Evolutionary conservation across 768 basidiomycete genomes (phyloP), one percentile per base, ranked within the genome.

Genomic region (Amanita pseudoporphyria): DNA sequence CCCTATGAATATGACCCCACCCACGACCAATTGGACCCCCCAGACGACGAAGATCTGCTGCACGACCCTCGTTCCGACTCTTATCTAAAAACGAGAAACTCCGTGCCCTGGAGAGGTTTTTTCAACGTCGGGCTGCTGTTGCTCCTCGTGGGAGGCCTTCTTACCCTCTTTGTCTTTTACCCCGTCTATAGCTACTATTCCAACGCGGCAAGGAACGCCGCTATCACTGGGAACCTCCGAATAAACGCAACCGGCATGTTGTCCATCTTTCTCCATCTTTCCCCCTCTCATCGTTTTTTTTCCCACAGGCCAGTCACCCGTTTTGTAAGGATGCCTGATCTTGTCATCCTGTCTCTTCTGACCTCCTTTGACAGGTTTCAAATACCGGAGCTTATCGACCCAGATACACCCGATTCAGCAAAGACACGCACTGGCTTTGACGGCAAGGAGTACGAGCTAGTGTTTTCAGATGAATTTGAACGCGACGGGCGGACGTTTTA

Each of bases 401-500:
- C 59, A 2, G 78, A 77, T 13, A 95, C 91, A 1, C 90, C 90
- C 0, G 52, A 64, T 0, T 45, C 50, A 1, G 87, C 78, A 2
- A 71, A 69, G 52, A 71, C 77, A 0, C 71, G 84, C 18, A 82
- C 71, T 2, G 89, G 89, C 1, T 87, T 75, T 54, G 88, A 93
- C 62, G 83, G 84, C 3, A 47, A 79, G 33, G 58, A 71, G 0
- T 92, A 90, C 60, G 71, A 78, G 26, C 69, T 83, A 44, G 80
- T 86, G 22, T 90, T 87, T 60, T 80, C 77, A 3, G 87, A 89
- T 64, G 87, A 88, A 67, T 90, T 90, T 63, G 74, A 85, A 47
- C 60, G 55, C 19, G 78, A 79, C 1, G 85, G 84, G 3, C 64
- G 82, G 30, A 72, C 81, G 5, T 84, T 85, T 60, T 79, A 76